Evolutionary conservation across 2,329 filamentous ascomycete species (phyloP), one percentile per base, ranked within the genome.

Genomic region (Apiospora marii): DNA sequence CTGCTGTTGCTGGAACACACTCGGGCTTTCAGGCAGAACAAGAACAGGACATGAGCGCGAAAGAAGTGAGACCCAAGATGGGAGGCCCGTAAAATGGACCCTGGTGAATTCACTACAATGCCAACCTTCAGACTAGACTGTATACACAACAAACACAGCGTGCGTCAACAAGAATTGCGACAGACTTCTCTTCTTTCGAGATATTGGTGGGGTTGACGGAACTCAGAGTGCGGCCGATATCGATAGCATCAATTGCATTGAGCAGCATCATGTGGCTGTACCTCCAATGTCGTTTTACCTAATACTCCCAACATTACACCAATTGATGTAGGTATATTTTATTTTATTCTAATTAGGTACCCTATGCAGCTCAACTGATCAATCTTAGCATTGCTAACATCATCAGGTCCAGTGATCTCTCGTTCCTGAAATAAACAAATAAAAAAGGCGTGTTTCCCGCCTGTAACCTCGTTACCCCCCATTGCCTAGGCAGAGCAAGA

Each of bases 31-130:
- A 64, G 30, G 58, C 58, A 37, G 22, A 64, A 64, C 34, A 41
- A n/a, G 58, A 41, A 64, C 58, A 64, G 34, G 58, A n/a, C 34
- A 41, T 64, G 58, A 34, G 58, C 34, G n/a, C 34, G 58, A 19
- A 19, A 64, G 19, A 64, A 41, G 58, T 64, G 30, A 64, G 58
- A 64, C 58, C 19, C 34, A 24, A 64, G 34, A 64, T 64, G 58
- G 34, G n/a, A 64, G 41, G 34, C 58, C 58, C 58, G 30, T 37
- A 61, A 12, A 30, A 61, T 37, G 16, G 16, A 22, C 58, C 58
- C 30, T 19, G 41, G 13, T 64, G 19, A n/a, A 48, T n/a, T 61
- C 30, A 37, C 14, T 14, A 53, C 24, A 30, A 24, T 7, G 30
- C 27, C 37, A 10, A 41, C 37, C 37, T 41, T 41, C 8, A 41